Percentiles rank a stretch among this genome's conserved stretches.
phyloP scores from a whole-genome alignment of 306 rosid genomes.

The Quercus suber region DNA sequence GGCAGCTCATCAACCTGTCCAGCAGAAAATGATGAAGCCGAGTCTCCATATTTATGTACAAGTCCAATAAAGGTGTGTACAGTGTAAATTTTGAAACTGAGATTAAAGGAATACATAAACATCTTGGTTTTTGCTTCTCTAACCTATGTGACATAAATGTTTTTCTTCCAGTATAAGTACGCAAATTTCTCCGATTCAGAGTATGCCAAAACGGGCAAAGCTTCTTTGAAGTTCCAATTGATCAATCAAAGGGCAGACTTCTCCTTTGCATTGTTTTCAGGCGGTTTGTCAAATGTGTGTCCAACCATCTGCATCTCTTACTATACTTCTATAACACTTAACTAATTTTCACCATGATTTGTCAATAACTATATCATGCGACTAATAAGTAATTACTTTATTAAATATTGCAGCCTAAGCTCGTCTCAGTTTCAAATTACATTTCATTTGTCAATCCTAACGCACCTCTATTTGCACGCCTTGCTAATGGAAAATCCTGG shows the following conservation, averaged over 20 bases:
- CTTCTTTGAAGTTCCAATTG: constrained; percentile 52
- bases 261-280: constrained; percentile 76
- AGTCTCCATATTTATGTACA: constrained; percentile 64
- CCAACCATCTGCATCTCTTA: no score
- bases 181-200: constrained; percentile 43
- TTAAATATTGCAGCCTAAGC: constrained; percentile 51
- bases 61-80: constrained; percentile 68
- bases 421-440: constrained; percentile 71
- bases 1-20: constrained; percentile 69
- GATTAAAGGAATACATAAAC: not conserved
- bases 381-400: constrained; percentile 16
- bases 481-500: constrained; percentile 92
- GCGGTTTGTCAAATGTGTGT: constrained; percentile 58
- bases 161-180: constrained; percentile 52
- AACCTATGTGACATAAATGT: constrained; percentile 21
- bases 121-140: not conserved
- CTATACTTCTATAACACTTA: no score
- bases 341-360: not conserved
- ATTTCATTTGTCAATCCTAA: constrained; percentile 74
- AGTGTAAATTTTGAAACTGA: not conserved
- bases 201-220: constrained; percentile 55
- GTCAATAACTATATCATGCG: not conserved
- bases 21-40: constrained; percentile 36
- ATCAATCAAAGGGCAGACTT: constrained; percentile 87
- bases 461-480: constrained; percentile 83